These are phyloP conservation scores for Phlegmacium glaucopus DNA, from an alignment of 768 basidiomycete genomes.

Conservation along the genomic window DNA sequence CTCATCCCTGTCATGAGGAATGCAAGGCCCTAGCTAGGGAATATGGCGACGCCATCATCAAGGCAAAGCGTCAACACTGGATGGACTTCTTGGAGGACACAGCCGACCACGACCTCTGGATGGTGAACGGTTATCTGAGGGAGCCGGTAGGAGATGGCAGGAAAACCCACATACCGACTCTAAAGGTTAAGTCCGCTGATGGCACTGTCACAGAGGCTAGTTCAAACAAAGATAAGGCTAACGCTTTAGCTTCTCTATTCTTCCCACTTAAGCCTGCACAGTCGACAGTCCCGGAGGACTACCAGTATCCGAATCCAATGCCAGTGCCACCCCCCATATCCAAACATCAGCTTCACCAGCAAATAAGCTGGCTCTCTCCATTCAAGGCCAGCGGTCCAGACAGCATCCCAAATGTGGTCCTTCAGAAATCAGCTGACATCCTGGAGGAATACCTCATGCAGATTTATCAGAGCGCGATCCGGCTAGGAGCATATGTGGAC, in stretches of 20 bases:
- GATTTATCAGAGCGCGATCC: neutral
- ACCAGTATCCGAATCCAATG: neutral
- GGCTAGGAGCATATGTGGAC: neutral
- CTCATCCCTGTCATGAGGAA: neutral
- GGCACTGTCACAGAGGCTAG: neutral
- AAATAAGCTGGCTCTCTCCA: neutral
- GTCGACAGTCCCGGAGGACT: neutral
- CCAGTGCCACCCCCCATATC: neutral
- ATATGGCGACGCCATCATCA: neutral
- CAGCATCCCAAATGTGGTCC: neutral
- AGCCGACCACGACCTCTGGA: neutral
- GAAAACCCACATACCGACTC: neutral
- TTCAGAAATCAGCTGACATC: neutral
- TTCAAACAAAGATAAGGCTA: neutral
- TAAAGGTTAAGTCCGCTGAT: neutral
- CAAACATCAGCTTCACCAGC: neutral
- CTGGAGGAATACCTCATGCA: neutral
- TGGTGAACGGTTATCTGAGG: neutral
- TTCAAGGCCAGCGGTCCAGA: neutral
- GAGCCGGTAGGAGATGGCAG: neutral
- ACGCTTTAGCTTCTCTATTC: neutral
- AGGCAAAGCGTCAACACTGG: neutral
- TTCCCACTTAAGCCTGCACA: neutral
- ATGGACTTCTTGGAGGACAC: neutral
- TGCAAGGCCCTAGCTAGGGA: no score